These are phyloP conservation scores for Pichia sp. DNA, from an alignment of 1,139 yeast species.

Conservation along the genomic window DNA sequence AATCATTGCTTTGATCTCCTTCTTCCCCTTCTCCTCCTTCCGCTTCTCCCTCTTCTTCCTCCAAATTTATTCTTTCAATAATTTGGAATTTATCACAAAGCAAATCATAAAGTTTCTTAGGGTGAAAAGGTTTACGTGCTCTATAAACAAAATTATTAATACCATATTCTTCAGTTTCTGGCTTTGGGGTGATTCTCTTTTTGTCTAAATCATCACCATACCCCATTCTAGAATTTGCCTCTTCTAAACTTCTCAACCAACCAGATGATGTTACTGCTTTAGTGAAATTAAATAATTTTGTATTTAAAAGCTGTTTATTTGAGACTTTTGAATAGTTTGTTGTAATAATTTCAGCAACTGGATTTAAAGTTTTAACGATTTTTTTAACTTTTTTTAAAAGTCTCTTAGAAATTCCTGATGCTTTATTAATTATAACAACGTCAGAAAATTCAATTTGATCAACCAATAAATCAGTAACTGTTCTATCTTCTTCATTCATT, in stretches of 20 bases:
- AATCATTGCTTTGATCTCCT: background rate
- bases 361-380: slow-evolving; percentile 35
- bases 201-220: slow-evolving; percentile 27
- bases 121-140: slow-evolving; percentile 40
- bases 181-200: slow-evolving; percentile 29
- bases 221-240: slow-evolving; percentile 36
- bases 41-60: slow-evolving; percentile 9
- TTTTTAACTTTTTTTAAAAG: slow-evolving; percentile 28
- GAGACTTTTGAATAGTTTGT: slow-evolving; percentile 37
- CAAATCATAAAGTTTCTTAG: slow-evolving; percentile 35
- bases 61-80: slow-evolving; percentile 14
- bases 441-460: slow-evolving; percentile 44
- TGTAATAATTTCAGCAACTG: slow-evolving; percentile 34
- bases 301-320: slow-evolving; percentile 32
- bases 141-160: slow-evolving; percentile 38
- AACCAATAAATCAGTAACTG: slow-evolving; percentile 40
- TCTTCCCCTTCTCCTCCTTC: slow-evolving; percentile 14
- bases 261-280: slow-evolving; percentile 41
- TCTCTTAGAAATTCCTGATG: slow-evolving; percentile 28
- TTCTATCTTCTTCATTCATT: slow-evolving; percentile 36
- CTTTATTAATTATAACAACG: slow-evolving; percentile 38
- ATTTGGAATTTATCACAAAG: slow-evolving; percentile 34
- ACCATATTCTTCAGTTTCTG: slow-evolving; percentile 38
- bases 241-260: slow-evolving; percentile 40
- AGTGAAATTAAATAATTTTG: slow-evolving; percentile 35